Conservation (phyloP, 306 rosid genomes). For the Rosa chinensis region DNA sequence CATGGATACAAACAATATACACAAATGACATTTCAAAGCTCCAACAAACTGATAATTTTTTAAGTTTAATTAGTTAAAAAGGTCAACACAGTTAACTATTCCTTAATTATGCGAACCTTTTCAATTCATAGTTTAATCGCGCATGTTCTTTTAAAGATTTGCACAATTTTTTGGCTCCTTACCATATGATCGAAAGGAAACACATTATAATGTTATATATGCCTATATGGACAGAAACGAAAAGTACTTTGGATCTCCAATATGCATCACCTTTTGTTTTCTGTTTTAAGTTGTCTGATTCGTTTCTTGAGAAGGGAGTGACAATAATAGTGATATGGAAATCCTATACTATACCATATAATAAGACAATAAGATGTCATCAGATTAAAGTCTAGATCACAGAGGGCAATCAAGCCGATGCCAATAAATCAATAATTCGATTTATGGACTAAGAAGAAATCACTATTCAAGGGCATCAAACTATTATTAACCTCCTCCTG, state of each 20-base stretch:
- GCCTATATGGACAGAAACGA: background rate
- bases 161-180: background rate
- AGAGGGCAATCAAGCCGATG: background rate
- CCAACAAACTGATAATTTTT: background rate
- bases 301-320: too few relatives aligned
- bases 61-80: background rate
- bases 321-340: too few relatives aligned
- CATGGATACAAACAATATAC: slow-evolving; percentile 13
- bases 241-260: background rate
- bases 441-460: too few relatives aligned
- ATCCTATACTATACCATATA: too few relatives aligned
- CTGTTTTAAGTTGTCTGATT: background rate
- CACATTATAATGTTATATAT: background rate
- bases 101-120: background rate
- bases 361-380: background rate
- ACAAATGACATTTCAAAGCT: background rate
- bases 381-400: background rate
- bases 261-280: background rate
- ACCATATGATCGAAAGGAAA: background rate
- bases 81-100: background rate
- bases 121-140: background rate
- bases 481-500: too few relatives aligned
- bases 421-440: too few relatives aligned
- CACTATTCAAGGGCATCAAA: too few relatives aligned
- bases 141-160: slow-evolving; percentile 6